A percentile compares a stretch with the other conserved stretches of the same genome.
phyloP scores from a whole-genome alignment of 1,284 basidiomycete species.

The Trichosporon sp. region DNA sequence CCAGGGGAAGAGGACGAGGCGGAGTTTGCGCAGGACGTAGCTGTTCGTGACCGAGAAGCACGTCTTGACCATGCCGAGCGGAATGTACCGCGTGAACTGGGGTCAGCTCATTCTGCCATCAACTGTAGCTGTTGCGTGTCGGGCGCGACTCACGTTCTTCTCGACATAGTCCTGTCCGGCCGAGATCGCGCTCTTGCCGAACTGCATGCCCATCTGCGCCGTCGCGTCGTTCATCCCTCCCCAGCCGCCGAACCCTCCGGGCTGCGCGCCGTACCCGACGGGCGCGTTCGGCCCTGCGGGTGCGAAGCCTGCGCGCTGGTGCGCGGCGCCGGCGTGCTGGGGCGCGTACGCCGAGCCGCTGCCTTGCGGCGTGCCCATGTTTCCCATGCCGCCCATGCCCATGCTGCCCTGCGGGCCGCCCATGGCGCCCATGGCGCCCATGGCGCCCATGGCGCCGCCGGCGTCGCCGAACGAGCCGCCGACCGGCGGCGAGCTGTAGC shows the following conservation, averaged over 20 bases:
- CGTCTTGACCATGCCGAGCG: slow-evolving; percentile 75
- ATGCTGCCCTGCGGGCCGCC: no score
- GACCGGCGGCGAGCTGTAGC: slow-evolving; percentile 49
- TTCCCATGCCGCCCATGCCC: no score
- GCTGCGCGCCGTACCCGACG: slow-evolving; percentile 14
- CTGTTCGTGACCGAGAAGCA: slow-evolving; percentile 96
- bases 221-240: slow-evolving; percentile 77
- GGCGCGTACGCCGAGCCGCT: slow-evolving; percentile 5
- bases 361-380: slow-evolving; percentile 3
- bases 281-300: slow-evolving; percentile 15
- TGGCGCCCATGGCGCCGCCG: slow-evolving; percentile 9
- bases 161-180: slow-evolving; percentile 95
- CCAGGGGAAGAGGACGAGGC: slow-evolving; percentile 94
- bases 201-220: slow-evolving; percentile 92
- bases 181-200: slow-evolving; percentile 83
- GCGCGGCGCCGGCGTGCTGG: slow-evolving; percentile 6
- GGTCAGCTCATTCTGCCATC: not conserved
- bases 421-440: slow-evolving; percentile 11
- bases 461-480: slow-evolving; percentile 19
- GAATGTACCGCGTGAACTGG: slow-evolving; percentile 71
- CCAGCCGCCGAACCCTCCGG: slow-evolving; percentile 30
- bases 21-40: slow-evolving; percentile 88
- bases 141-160: slow-evolving; percentile 73
- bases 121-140: slow-evolving; percentile 4
- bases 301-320: slow-evolving; percentile 7